Percentiles rank a stretch among this genome's conserved stretches.
Evolutionary conservation across 208 protist species (phyloP).

Genomic region (Trypanosoma platydactyli): DNA sequence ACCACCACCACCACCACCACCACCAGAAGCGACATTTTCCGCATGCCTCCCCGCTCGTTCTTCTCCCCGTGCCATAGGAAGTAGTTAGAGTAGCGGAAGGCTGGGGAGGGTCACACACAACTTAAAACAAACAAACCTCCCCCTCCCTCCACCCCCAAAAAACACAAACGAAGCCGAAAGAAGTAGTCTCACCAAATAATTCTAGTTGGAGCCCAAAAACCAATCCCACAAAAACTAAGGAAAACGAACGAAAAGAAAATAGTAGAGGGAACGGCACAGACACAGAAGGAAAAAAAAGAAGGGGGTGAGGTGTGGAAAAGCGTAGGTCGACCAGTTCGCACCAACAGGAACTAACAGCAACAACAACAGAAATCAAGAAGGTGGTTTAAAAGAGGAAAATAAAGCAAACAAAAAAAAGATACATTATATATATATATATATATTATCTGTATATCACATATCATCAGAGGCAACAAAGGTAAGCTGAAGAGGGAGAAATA

Average conservation of each 20-base stretch:
- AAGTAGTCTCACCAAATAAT: constrained; percentile 15
- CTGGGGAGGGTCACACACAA: constrained; percentile 1
- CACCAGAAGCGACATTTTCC: not conserved
- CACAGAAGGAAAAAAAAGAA: constrained; percentile 7
- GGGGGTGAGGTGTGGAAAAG: not conserved
- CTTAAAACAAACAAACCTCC: constrained; percentile 1
- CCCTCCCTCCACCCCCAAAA: not conserved
- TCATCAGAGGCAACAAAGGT: too few species aligned
- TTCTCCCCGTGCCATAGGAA: not conserved
- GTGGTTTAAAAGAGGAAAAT: not conserved
- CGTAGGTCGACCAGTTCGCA: not conserved
- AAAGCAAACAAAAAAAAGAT: not conserved
- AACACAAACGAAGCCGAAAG: not conserved
- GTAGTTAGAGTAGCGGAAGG: not conserved
- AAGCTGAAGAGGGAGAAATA: too few species aligned
- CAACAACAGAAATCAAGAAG: constrained; percentile 10
- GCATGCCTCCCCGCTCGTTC: not conserved
- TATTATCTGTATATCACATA: too few species aligned
- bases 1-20: not conserved
- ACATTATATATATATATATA: constrained; percentile 9
- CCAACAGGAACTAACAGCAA: constrained; percentile 1
- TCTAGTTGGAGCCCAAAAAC: not conserved
- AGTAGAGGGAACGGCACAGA: too few species aligned
- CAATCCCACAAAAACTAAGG: constrained; percentile 10
- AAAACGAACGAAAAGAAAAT: constrained; percentile 8